Evolutionary conservation across 1,139 yeast genomes (phyloP).

Genomic region (Geotrichum armillariae): DNA sequence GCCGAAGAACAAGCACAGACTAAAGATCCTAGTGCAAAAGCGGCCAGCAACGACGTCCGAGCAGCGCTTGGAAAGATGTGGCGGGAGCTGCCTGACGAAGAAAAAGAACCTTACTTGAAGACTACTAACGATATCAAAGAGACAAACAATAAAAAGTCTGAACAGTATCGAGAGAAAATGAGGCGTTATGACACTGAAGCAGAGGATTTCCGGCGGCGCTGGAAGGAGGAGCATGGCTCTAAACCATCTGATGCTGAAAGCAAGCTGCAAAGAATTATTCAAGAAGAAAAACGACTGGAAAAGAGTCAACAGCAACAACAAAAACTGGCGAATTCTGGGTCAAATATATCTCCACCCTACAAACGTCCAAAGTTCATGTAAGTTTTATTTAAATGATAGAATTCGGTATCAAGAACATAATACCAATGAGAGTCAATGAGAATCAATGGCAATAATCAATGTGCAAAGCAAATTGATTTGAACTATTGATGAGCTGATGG

Average conservation of each 20-base stretch:
- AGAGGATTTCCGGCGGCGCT: slow-evolving; percentile 41
- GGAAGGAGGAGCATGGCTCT: slow-evolving; percentile 41
- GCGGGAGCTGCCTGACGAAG: slow-evolving; percentile 43
- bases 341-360: not conserved
- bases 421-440: not conserved
- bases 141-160: slow-evolving; percentile 38
- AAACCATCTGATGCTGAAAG: slow-evolving; percentile 39
- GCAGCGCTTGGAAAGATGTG: slow-evolving; percentile 45
- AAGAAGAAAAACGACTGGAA: slow-evolving; percentile 17
- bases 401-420: no score
- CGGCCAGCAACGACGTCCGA: slow-evolving; percentile 45
- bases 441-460: not conserved
- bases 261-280: slow-evolving; percentile 27
- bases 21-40: slow-evolving; percentile 37
- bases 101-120: slow-evolving; percentile 41
- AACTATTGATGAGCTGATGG: no score
- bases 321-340: not conserved
- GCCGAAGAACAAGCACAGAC: slow-evolving; percentile 34
- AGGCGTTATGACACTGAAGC: slow-evolving; percentile 43
- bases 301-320: slow-evolving; percentile 16
- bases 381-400: no score
- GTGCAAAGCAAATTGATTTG: no score
- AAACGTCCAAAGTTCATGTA: not conserved
- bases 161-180: slow-evolving; percentile 37
- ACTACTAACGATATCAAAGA: slow-evolving; percentile 40